A percentile compares a stretch with the other conserved stretches of the same genome.
phyloP scores from a whole-genome alignment of 768 basidiomycete species.

The Suillus placidus region DNA sequence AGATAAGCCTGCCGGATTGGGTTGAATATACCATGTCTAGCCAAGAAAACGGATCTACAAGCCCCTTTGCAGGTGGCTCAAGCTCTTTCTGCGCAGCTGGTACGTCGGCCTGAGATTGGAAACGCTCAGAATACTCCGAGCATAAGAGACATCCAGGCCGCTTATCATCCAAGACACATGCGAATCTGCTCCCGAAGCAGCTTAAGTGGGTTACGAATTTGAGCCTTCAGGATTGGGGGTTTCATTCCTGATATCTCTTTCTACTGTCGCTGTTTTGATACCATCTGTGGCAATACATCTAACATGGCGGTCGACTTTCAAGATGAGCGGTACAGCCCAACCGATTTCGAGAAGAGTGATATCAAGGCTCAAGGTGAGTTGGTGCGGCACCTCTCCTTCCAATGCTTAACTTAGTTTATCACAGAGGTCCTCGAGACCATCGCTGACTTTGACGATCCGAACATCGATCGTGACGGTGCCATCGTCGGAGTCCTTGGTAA shows the following conservation, averaged over 20 bases:
- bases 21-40: too few relatives aligned
- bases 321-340: slow-evolving; percentile 5
- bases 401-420: slow-evolving; percentile 5
- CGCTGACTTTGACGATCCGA: slow-evolving; percentile 39
- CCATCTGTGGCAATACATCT: neutral
- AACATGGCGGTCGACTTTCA: slow-evolving; percentile 21
- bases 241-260: neutral
- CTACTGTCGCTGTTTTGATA: neutral
- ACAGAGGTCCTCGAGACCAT: slow-evolving; percentile 9
- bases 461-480: slow-evolving; percentile 30
- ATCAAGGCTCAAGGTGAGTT: slow-evolving; percentile 16
- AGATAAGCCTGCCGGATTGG: too few relatives aligned
- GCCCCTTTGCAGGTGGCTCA: neutral
- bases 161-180: slow-evolving; percentile 13
- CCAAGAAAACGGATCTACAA: neutral
- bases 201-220: slow-evolving; percentile 1
- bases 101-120: neutral
- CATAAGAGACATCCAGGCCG: neutral
- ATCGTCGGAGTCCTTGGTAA: slow-evolving; percentile 24
- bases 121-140: slow-evolving; percentile 1
- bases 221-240: neutral
- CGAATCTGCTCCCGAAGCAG: slow-evolving; percentile 6
- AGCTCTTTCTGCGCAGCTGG: neutral
- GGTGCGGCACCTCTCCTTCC: neutral
- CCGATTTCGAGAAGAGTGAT: slow-evolving; percentile 19